Percentiles rank a stretch among this genome's conserved stretches.
Evolutionary conservation across 495 filamentous ascomycete genomes (phyloP).

Genomic region (Zalerion maritima): DNA sequence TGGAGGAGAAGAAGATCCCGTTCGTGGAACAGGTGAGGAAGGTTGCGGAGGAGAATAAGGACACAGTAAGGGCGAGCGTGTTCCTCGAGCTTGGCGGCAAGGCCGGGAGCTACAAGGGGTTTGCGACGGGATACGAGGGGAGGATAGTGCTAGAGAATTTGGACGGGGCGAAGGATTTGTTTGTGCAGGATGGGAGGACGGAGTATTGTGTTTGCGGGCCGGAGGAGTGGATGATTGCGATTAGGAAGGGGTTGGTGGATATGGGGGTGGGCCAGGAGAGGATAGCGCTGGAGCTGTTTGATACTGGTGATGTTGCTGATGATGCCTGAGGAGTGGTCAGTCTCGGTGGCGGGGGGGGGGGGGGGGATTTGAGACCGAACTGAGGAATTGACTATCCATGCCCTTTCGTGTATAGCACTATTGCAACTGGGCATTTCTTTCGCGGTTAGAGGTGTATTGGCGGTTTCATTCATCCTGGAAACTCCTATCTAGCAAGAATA

Average conservation of each 20-base stretch:
- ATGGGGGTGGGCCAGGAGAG: slow-evolving; percentile 38
- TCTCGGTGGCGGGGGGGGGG: too few relatives aligned
- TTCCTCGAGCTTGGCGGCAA: slow-evolving; percentile 23
- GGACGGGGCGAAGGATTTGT: slow-evolving; percentile 33
- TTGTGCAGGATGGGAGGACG: slow-evolving; percentile 34
- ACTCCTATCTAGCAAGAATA: too few relatives aligned
- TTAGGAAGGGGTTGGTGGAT: slow-evolving; percentile 29
- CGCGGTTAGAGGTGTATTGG: too few relatives aligned
- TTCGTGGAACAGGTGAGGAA: slow-evolving; percentile 37
- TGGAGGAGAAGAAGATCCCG: slow-evolving; percentile 26
- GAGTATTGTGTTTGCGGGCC: slow-evolving; percentile 62
- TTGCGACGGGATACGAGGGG: slow-evolving; percentile 40
- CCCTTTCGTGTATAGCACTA: too few relatives aligned
- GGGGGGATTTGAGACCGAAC: too few relatives aligned
- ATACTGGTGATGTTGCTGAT: slow-evolving; percentile 40
- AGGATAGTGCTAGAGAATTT: slow-evolving; percentile 42
- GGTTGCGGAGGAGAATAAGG: slow-evolving; percentile 21
- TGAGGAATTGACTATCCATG: too few relatives aligned
- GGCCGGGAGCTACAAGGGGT: slow-evolving; percentile 38
- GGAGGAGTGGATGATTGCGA: slow-evolving; percentile 47
- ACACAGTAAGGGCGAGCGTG: slow-evolving; percentile 20
- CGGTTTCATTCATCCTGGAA: too few relatives aligned
- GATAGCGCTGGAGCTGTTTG: slow-evolving; percentile 54
- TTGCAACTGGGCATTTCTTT: too few relatives aligned
- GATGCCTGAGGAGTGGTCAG: too few relatives aligned